Base-by-base conservation (phyloP, 306 rosid species). In the Pterocarpus macrocarpus region DNA sequence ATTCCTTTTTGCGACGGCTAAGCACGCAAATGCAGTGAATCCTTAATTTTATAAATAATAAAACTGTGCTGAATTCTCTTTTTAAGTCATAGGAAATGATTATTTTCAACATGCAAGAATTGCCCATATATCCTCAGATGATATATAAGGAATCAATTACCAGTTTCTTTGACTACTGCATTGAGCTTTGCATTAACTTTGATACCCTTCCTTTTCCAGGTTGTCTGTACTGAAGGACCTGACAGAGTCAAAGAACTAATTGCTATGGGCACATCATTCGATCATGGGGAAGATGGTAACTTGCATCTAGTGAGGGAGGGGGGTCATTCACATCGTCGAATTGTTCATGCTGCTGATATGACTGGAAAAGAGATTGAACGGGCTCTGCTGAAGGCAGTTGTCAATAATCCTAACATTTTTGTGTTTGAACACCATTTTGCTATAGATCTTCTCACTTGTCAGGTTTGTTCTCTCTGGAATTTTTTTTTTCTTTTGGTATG, bases 191-290 rank as follows among this genome's bases (percentile, higher is more conserved):
- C 53, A 47, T 82, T 17, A 72, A 69, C 44, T 64, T 83, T 41
- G 59, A 53, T 1, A 22, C 65, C 81, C 16, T 33, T 87, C 62
- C 65, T 85, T 81, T 45, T 85, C 13, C 86, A 95, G 99, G 94
- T 95, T 88, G 99, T 95, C 9, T 95, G 99, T 85, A 91, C 95
- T n/a, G 99, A 95, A 87, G 99, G 99, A 55, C 98, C 98, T 4
- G 97, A 93, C 47, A 88, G 99, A 90, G 89, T 95, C 47, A 90
- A 87, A 81, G 99, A 95, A 87, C 79, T 95, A 77, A 93, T 95
- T 82, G 89, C 96, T 49, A 95, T 95, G 90, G 99, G 98, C 1
- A 91, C 97, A 39, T 95, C 98, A 22, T 95, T 95, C 71, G 99
- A 95, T 86, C 93, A 91, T 13, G 90, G 94, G 68, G 97, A 91